Percentiles rank a stretch among this genome's conserved stretches.
phyloP scores from a whole-genome alignment of 1,284 basidiomycete genomes.

The Clitocybe nebularis region DNA sequence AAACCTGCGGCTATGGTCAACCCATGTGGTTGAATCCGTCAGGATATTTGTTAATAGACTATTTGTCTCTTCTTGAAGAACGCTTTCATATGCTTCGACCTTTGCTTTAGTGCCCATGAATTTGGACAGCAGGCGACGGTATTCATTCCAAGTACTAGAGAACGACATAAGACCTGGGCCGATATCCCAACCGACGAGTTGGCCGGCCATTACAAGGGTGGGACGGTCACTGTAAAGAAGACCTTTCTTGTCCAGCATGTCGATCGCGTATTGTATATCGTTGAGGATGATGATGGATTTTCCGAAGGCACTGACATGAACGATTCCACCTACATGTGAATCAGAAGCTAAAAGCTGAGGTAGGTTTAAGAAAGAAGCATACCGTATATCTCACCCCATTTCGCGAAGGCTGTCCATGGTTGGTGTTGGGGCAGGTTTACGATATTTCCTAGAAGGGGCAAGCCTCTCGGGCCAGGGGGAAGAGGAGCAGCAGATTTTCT shows the following conservation, averaged over 20 bases:
- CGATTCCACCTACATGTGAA: slow-evolving; percentile 33
- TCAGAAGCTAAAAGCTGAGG: not conserved
- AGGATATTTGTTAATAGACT: slow-evolving; percentile 9
- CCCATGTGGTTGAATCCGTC: slow-evolving; percentile 31
- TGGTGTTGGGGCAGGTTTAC: slow-evolving; percentile 1
- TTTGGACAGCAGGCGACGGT: slow-evolving; percentile 37
- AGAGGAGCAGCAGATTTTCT: not conserved
- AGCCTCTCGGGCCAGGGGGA: slow-evolving; percentile 8
- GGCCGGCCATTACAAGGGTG: slow-evolving; percentile 31
- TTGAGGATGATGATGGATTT: slow-evolving; percentile 43
- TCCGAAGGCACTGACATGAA: slow-evolving; percentile 34
- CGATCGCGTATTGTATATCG: slow-evolving; percentile 31
- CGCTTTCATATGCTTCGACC: slow-evolving; percentile 24
- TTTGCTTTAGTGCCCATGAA: slow-evolving; percentile 36
- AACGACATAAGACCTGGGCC: slow-evolving; percentile 37
- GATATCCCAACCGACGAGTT: slow-evolving; percentile 43
- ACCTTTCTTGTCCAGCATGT: slow-evolving; percentile 44
- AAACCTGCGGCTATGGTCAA: slow-evolving; percentile 36
- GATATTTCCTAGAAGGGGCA: slow-evolving; percentile 6
- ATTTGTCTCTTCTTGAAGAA: slow-evolving; percentile 26
- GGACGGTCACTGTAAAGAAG: slow-evolving; percentile 45
- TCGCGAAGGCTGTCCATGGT: slow-evolving; percentile 7
- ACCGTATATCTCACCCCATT: slow-evolving; percentile 7
- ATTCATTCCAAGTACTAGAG: slow-evolving; percentile 34
- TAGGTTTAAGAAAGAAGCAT: not conserved